Conservation (phyloP, 2,329 filamentous ascomycete genomes). For the Simplicillium aogashimaense region DNA sequence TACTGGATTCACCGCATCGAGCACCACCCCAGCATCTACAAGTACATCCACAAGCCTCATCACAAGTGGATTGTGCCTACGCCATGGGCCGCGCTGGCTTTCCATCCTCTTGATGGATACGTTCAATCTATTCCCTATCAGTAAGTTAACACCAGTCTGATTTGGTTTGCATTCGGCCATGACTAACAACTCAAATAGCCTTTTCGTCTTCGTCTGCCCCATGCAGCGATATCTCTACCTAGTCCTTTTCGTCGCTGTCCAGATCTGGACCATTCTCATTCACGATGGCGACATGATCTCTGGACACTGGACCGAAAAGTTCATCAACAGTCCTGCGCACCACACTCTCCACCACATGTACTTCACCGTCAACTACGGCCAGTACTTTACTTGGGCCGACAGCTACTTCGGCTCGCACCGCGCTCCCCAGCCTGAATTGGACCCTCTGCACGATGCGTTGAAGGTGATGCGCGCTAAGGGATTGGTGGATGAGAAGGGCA, state of each 20-base stretch:
- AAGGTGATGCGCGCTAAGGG: constrained; percentile 33
- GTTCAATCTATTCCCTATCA: constrained; percentile 36
- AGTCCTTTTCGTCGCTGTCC: constrained; percentile 30
- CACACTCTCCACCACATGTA: constrained; percentile 39
- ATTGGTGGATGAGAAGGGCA: constrained; percentile 30
- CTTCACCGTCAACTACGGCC: constrained; percentile 39
- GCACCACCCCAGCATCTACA: constrained; percentile 35
- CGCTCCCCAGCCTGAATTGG: constrained; percentile 23
- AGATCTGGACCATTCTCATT: constrained; percentile 39
- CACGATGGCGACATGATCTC: constrained; percentile 39
- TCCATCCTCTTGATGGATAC: constrained; percentile 36
- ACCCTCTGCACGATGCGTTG: constrained; percentile 32
- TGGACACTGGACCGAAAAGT: constrained; percentile 34
- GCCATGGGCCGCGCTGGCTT: constrained; percentile 35
- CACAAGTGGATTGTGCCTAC: constrained; percentile 40
- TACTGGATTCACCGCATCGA: constrained; percentile 38
- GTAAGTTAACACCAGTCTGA: constrained; percentile 14
- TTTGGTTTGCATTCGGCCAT: background rate
- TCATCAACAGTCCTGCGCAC: constrained; percentile 36
- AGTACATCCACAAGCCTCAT: constrained; percentile 36
- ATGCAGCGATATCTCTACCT: constrained; percentile 35
- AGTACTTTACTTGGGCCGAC: constrained; percentile 38
- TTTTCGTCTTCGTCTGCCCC: constrained; percentile 33
- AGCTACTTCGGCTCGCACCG: constrained; percentile 32
- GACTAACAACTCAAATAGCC: constrained; percentile 11